Base-by-base conservation (phyloP, 2,329 filamentous ascomycete genomes). In the Zymoseptoria ardabiliae region DNA sequence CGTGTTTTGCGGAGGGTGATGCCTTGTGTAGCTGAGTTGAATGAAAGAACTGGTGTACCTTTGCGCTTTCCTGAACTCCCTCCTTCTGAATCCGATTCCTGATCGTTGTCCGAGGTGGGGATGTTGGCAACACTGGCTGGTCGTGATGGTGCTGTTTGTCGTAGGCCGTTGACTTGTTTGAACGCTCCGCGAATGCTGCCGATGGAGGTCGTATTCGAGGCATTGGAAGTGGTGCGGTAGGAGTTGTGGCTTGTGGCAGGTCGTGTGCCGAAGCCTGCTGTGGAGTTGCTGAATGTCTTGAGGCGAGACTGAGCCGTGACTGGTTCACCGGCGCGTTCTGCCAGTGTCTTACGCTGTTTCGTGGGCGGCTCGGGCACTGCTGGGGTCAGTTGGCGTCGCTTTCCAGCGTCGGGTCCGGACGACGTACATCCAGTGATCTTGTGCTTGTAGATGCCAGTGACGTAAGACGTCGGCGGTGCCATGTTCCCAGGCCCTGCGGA, bases 361-460 rank as follows among this genome's bases (percentile, higher is more conserved):
- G 76, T 70, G n/a, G 75, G 74, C 10, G 79, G 75, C 70, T 80
- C 79, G 59, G 74, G 71, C 59, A 76, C 78, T 77, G 67, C 58
- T 22, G 10, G 35, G 60, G 64, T 71, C 55, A 71, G 66, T 6
- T 45, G 35, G 13, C 50, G 45, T 53, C 58, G 58, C 59, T 61
- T 64, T 49, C 11, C 23, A 25, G 19, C 41, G 45, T 53, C 56
- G 35, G 17, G 41, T 59, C 49, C 58, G 35, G 35, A 45, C 35
- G 35, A 69, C 71, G 71, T 75, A 80, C 79, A 72, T 61, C 77
- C 77, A 48, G 76, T 76, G 56, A 79, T 78, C 70, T 81, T 82
- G 65, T 82, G 78, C 65, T 84, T 83, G 58, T 73, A 59, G 20
- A 63, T 56, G 11, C 50, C 54, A 22, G 50, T 60, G 19, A 41